Evolutionary conservation across 306 rosid species (phyloP), one percentile per base, ranked within the genome.

Genomic region (Corylus americana): DNA sequence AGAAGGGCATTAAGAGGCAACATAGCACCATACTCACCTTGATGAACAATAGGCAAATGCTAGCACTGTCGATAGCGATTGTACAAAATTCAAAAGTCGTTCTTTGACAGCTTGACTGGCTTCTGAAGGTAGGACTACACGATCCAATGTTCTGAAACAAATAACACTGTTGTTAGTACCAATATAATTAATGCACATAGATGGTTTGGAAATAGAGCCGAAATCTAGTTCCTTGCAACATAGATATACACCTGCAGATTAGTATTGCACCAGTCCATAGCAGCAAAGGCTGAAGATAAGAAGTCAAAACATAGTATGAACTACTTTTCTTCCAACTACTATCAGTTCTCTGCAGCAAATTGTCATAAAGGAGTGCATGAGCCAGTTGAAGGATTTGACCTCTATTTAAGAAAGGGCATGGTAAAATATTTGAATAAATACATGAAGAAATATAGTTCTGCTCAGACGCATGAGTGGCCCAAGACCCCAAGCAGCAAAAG

Each of bases 401-500:
- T 73, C 35, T 20, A 31, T 77, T 79, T 12, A 83, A 84, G 78
- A 53, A 12, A 71, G 73, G 25, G 39, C 16, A 57, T 54, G 11
- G 74, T 73, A 48, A 73, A 85, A 78, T 55, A 72, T 39, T 44
- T 74, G 22, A 78, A 70, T 55, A 48, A 78, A 51, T 93, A 95
- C 99, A 80, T 85, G 87, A 64, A 95, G 86, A 86, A 93, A 85
- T 78, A 91, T 62, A 80, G 85, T 69, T 88, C 98, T 90, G 86
- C 93, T 79, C 42, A 85, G 80, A 63, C 94, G 97, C 77, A 95
- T 48, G 51, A 95, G 86, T 74, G 99, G 97, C 76, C 82, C 98
- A 70, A 95, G 90, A 74, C 94, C 99, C 80, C 90, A 93, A 81
- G 90, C 90, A 82, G 97, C 93, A 86, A 96, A 96, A 77, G 94